Base-by-base conservation (phyloP, 2,329 filamentous ascomycete genomes). In the Fusarium sp. region DNA sequence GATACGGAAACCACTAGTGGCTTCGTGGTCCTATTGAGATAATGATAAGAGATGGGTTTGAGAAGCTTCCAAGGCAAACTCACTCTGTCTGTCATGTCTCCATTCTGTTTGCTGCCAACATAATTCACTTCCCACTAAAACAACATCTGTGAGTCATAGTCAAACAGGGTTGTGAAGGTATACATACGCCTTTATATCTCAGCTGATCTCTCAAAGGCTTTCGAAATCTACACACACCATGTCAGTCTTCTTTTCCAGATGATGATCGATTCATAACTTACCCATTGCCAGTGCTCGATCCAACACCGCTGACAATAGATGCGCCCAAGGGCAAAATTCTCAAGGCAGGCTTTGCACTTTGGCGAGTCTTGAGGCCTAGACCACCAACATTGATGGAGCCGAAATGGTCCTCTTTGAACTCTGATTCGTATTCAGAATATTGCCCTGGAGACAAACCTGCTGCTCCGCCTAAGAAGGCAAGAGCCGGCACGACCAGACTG, bases 261-360 rank as follows among this genome's bases (percentile, higher is more conserved):
- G 6, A 3, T 8, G 1, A 12, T 28, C 4, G 24, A 26, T n/a
- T 4, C 7, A 34, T n/a, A 2, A 39, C 32, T 15, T 28, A 47
- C 51, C 51, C 51, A 20, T 54, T 54, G 1, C 15, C 23, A 7
- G 32, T 46, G 6, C 47, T 52, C 1, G 55, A 57, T 19, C 48
- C 55, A 26, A 58, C 55, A 23, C 55, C 55, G 3, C 42, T 46
- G 3, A 53, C 42, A 2, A 58, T 58, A 23, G 55, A 58, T 10
- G 55, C 55, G 3, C 55, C 55, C 14, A 58, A 15, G 3, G 48
- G 48, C n/a, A 58, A 0, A 1, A 58, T 53, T 21, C 55, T 56
- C 21, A 56, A 36, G 1, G 15, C 51, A 32, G 53, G 44, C 9
- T 38, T 53, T 9, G 23, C n/a, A 46, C 3, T 30, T 15, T 53